Base-by-base conservation (phyloP, 1,284 basidiomycete species). In the Sphaerobolus stellatus region DNA sequence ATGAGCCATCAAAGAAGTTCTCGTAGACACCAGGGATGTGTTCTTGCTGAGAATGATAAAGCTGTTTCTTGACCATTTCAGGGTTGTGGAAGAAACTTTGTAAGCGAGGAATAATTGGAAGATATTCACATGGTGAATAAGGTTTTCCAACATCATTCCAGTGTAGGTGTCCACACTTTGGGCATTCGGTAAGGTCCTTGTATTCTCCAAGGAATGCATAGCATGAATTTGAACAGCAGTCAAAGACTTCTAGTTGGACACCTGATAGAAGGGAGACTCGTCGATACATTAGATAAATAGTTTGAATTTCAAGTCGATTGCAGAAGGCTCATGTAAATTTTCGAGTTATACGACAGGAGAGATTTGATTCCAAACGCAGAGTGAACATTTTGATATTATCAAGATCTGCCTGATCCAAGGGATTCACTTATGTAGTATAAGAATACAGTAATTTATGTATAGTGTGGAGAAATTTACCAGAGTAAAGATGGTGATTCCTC, bases 21-120 rank as follows among this genome's bases (percentile, higher is more conserved):
- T 18, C 28, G 9, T 70, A 61, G 1, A 29, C 18, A 4, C 50
- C 57, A 27, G 49, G 49, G 0, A 40, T 11, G 0, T 31, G 18
- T 4, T 18, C 30, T 8, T 24, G 22, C 4, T 20, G 24, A 8
- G 49, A 13, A 4, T 59, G 59, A 53, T 72, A 71, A 1, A 33
- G 45, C 20, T 70, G 56, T 1, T 54, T 27, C 4, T 62, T 34
- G 11, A 62, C 54, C 46, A 61, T 61, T 1, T 55, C 20, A 8
- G 14, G 8, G 45, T 58, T 65, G 28, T 58, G 47, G 36, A 65
- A 71, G 18, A 61, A 62, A 2, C 58, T 65, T 45, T 62, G 59
- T 6, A 74, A 61, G 2, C 60, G 66, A 7, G 71, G 70, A 47
- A 71, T 70, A 2, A 75, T 24, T 1, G 69, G 68, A 25, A 74